Evolutionary conservation across 2,329 filamentous ascomycete species (phyloP), one percentile per base, ranked within the genome.

Genomic region (Polytolypa hystricis): DNA sequence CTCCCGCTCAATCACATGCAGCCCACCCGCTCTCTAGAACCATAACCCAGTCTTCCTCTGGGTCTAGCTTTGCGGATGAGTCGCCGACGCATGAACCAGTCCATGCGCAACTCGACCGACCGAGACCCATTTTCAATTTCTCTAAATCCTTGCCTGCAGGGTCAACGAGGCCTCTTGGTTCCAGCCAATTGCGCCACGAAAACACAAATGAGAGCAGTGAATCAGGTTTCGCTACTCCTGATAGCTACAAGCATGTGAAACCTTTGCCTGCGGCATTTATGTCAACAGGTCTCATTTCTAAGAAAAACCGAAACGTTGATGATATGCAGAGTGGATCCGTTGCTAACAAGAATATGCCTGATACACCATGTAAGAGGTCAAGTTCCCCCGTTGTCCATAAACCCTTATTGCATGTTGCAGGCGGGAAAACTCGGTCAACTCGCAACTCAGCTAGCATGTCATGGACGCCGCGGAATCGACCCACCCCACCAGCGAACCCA

Each of bases 351-450:
- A 71, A 74, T 19, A 87, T 93, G 69, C 89, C 91, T 1, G 91
- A 96, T 54, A 98, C 91, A 1, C 91, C 91, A 1, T 96, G 91
- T 62, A 98, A 96, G 66, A 86, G 91, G 54, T 79, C 81, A 36
- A 67, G 71, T 4, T 79, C 76, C 47, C 70, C 81, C 49, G 75
- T 81, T 35, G 73, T 77, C 9, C 55, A 64, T 33, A 65, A 69
- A 30, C 61, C 63, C 23, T 62, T 70, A 15, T 68, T 70, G 9
- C 77, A 76, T 35, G 79, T 71, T 47, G 67, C 68, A 6, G 69
- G 79, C 37, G 66, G 64, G 18, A 81, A 80, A 60, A 63, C 70
- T 54, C 72, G 71, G 48, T 67, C 76, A 45, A 73, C 77, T 39
- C 73, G 77, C 42, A 79, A 83, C 44, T 80, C 84, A 8, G 87